Conservation (phyloP, 106 monocot genomes). For the Dioscorea zingiberensis region DNA sequence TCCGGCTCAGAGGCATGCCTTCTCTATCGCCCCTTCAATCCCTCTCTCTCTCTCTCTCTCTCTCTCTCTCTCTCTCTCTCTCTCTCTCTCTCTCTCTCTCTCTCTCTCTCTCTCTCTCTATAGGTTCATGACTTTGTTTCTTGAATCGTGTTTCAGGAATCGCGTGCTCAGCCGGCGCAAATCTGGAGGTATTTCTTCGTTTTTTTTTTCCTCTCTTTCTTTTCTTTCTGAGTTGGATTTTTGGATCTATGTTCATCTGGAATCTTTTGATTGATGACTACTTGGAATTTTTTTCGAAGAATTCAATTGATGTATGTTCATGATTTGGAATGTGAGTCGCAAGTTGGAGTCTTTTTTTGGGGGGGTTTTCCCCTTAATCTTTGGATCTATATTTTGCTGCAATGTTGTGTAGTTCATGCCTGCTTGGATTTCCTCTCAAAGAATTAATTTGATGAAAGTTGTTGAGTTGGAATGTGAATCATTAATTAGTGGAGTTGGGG, state of each 20-base stretch:
- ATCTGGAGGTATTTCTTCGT: conserved; percentile 29
- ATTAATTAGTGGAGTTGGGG: no score
- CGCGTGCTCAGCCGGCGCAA: conserved; percentile 39
- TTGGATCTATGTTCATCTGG: not conserved
- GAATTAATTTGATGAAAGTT: no score
- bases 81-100: not conserved
- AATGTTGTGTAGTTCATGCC: no score
- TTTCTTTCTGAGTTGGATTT: conserved; percentile 5
- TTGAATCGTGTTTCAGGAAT: conserved; percentile 25
- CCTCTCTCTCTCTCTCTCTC: not conserved
- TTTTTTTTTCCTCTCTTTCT: not conserved
- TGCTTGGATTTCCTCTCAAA: no score
- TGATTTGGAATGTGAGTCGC: not conserved
- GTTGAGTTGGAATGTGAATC: no score
- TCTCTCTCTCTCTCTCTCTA: not conserved
- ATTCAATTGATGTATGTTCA: not conserved
- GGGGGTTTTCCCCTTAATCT: no score
- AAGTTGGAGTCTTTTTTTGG: not conserved
- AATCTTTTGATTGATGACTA: not conserved
- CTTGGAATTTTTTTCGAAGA: not conserved
- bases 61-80: not conserved
- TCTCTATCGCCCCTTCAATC: not conserved
- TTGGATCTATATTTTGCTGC: no score
- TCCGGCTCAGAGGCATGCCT: conserved; percentile 32
- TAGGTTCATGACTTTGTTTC: not conserved